A percentile compares a stretch with the other conserved stretches of the same genome.
phyloP scores from a whole-genome alignment of 2,329 filamentous ascomycete species.

The Phyllosticta capitalensis region DNA sequence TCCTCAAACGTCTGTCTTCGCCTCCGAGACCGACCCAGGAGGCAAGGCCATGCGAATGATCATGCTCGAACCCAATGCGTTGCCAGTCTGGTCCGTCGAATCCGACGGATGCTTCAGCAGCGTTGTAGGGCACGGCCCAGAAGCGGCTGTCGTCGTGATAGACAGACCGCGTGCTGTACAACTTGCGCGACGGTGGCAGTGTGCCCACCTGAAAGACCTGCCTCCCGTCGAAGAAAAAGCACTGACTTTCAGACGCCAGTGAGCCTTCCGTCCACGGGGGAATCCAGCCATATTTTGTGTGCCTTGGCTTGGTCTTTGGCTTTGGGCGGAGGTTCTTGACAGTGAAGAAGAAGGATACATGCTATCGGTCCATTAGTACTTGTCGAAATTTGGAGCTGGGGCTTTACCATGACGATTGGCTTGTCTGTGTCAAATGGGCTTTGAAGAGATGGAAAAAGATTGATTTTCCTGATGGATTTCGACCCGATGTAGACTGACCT shows the following conservation, averaged over 20 bases:
- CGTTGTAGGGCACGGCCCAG: constrained; percentile 8
- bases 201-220: neutral
- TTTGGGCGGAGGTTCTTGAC: neutral
- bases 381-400: neutral
- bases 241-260: neutral
- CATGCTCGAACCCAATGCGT: neutral
- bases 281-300: neutral
- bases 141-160: neutral
- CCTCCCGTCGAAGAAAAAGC: neutral
- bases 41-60: neutral
- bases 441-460: neutral
- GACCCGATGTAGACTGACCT: neutral
- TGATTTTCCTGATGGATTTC: neutral
- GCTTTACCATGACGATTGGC: neutral
- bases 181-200: neutral
- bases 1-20: neutral
- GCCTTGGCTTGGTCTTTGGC: neutral
- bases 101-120: neutral
- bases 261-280: neutral
- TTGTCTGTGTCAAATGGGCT: neutral
- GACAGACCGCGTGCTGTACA: neutral
- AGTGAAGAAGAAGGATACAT: neutral
- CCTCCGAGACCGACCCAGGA: constrained; percentile 1
- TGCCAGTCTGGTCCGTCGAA: neutral
- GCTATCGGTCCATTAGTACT: neutral